Base-by-base conservation (phyloP, 257 asterid species). In the Gentiana dahurica region DNA sequence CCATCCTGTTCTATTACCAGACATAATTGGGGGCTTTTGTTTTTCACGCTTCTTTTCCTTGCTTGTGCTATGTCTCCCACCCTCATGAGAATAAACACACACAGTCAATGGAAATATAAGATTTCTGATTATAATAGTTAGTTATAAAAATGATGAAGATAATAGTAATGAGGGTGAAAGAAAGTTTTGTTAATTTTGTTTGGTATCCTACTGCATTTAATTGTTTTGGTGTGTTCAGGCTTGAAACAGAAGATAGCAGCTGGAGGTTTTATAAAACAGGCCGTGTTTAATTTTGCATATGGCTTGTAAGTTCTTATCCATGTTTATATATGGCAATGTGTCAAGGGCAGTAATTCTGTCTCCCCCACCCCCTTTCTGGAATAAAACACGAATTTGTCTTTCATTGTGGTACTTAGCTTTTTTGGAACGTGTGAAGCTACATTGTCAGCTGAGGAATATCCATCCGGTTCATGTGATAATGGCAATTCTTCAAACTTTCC, bases 171-270 rank as follows among this genome's bases (percentile, higher is more conserved):
- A 24, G 24, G 24, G 24, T 24, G 24, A 24, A 24, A 24, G 24
- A 24, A 24, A 24, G 24, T 24, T 24, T 24, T 24, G 24, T 24
- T 24, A 24, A 24, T 24, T 24, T 24, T 24, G 24, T 41, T 41
- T 41, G 9, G 4, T 41, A 10, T 10, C 9, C 5, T 59, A 13
- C 43, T 58, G 54, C 9, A 9, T 55, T 41, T 57, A 36, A 34
- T 12, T 54, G 12, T 4, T 36, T 48, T 6, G 47, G 36, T 46
- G 50, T 54, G 71, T 65, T 71, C 83, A 89, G 97, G 94, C 66
- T 67, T 89, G 84, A 92, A 81, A 70, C 93, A 83, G 74, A 89
- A 76, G 81, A 80, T 89, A 64, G 62, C 94, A 52, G 58, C 94
- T 8, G 95, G 97, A 33, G 94, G 97, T 15, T 77, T 80, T 56